Base-by-base conservation (phyloP, 768 basidiomycete genomes). In the Termitomyces sp. region DNA sequence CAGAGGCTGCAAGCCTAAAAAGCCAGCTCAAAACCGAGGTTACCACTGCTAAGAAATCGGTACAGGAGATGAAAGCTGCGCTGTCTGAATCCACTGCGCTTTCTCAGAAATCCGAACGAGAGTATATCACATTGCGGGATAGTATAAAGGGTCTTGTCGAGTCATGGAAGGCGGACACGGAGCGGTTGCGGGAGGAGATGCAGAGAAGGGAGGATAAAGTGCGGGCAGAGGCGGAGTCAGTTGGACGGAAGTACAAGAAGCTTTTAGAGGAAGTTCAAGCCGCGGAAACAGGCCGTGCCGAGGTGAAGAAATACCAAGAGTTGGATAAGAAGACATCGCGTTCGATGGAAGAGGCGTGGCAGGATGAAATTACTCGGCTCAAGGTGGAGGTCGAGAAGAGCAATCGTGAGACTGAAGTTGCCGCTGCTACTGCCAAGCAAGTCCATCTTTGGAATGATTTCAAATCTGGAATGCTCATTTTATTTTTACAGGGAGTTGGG, bases 51-150 rank as follows among this genome's bases (percentile, higher is more conserved):
- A 94, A 94, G 73, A 90, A 90, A 70, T 76, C 85, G 0, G 70
- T 93, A 12, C 86, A 90, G 22, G 92, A 94, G 67, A 91, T 94
- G 91, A 91, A 93, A 71, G 58, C 83, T 7, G 76, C 87, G 7
- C 79, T 94, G 33, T 67, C 84, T 1, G 91, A 93, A 73, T 89
- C 89, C 3, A 89, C 89, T 0, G 82, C 91, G 3, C 77, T 90
- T 16, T 91, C 89, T 16, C 87, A 89, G 69, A 92, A 91, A 74
- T 85, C 84, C 20, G 90, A 94, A 71, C 82, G 91, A 40, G 94
- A 95, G 74, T 96, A 94, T 65, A 77, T 87, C 63, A 88, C 87
- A 0, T 74, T 96, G 55, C 84, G 90, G 16, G 91, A 92, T 60
- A 88, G 89, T 65, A 74, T 94, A 57, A 90, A 89, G 70, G 78